phyloP scores from a whole-genome alignment of 2,329 filamentous ascomycete species.

The Microsporum ferrugineum region DNA sequence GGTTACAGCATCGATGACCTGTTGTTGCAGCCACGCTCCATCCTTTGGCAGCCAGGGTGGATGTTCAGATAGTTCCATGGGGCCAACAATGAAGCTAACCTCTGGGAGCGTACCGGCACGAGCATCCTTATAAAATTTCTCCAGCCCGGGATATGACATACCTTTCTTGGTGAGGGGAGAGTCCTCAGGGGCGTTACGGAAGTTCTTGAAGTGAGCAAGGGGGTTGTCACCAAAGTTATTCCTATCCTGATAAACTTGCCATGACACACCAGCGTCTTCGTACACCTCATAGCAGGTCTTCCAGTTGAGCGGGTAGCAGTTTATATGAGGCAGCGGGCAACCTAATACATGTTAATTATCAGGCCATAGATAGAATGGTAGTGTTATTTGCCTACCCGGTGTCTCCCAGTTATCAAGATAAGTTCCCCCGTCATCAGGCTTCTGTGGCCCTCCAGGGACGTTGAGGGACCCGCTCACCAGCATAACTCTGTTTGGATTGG shows the following conservation, averaged over 20 bases:
- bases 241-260: slow-evolving; percentile 42
- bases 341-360: slow-evolving; percentile 18
- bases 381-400: slow-evolving; percentile 27
- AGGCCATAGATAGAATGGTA: neutral
- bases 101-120: slow-evolving; percentile 42
- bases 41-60: slow-evolving; percentile 43
- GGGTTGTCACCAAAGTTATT: slow-evolving; percentile 47
- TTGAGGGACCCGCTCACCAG: slow-evolving; percentile 44
- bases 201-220: slow-evolving; percentile 44
- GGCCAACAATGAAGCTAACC: slow-evolving; percentile 42
- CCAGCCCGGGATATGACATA: slow-evolving; percentile 37
- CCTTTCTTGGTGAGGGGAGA: slow-evolving; percentile 38
- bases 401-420: slow-evolving; percentile 44
- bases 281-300: slow-evolving; percentile 42
- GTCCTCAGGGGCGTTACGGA: slow-evolving; percentile 34
- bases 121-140: slow-evolving; percentile 41
- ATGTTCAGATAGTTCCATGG: slow-evolving; percentile 43
- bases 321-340: slow-evolving; percentile 32
- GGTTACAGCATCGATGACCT: slow-evolving; percentile 42
- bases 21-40: slow-evolving; percentile 45
- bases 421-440: slow-evolving; percentile 33
- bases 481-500: slow-evolving; percentile 43
- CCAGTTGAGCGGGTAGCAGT: slow-evolving; percentile 46
- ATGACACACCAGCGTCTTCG: slow-evolving; percentile 38
- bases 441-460: slow-evolving; percentile 38